Conservation (phyloP, 306 rosid genomes). For the Inga laurina region DNA sequence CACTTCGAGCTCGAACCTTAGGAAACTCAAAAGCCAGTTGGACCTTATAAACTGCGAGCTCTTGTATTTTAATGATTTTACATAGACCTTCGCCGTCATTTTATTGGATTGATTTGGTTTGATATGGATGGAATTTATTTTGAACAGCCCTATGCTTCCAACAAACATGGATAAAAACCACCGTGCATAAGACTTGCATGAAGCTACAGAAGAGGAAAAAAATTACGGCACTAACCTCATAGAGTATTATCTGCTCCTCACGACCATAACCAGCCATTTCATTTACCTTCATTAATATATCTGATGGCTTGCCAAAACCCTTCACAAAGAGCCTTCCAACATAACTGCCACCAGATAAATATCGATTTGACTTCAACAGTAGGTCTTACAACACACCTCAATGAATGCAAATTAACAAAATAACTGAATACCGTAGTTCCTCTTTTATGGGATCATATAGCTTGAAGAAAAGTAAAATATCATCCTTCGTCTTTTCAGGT, state of each 20-base stretch:
- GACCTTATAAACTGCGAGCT: too few relatives aligned
- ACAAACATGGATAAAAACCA: constrained; percentile 17
- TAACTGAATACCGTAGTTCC: constrained; percentile 66
- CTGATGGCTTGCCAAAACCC: constrained; percentile 72
- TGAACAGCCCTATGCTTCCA: not conserved
- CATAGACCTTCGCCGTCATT: not conserved
- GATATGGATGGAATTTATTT: not conserved
- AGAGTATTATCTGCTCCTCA: too few relatives aligned
- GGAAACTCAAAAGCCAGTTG: too few relatives aligned
- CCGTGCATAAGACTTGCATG: not conserved
- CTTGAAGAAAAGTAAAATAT: constrained; percentile 86
- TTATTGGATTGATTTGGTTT: not conserved
- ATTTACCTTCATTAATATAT: too few relatives aligned
- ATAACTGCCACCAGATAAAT: constrained; percentile 49
- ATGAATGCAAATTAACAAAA: constrained; percentile 13
- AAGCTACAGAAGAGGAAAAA: constrained; percentile 25
- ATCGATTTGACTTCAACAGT: constrained; percentile 29
- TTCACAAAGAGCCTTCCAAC: constrained; percentile 87
- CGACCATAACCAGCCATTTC: too few relatives aligned
- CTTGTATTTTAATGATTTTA: not conserved
- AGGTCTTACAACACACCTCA: constrained; percentile 13
- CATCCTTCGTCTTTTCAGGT: constrained; percentile 77
- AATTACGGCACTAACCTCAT: too few relatives aligned
- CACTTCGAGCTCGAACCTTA: too few relatives aligned
- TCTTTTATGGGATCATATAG: constrained; percentile 80